These are phyloP conservation scores for Ogataea pignaliae DNA, from an alignment of 805 yeast genomes.

Conservation along the genomic window DNA sequence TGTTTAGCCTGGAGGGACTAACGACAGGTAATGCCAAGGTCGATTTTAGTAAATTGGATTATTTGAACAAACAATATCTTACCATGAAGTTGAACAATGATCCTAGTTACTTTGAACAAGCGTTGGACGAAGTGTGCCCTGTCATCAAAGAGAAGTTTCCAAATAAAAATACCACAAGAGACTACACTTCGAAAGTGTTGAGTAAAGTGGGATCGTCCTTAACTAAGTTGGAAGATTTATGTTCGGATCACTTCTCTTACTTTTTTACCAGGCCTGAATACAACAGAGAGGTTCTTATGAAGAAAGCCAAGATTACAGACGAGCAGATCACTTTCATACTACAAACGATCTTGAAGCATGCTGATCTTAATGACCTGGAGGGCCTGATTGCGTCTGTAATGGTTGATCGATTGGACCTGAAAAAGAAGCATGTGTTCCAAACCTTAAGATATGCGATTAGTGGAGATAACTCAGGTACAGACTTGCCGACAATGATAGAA, in stretches of 20 bases:
- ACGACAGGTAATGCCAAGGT: conserved; percentile 95
- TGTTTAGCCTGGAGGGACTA: conserved; percentile 64
- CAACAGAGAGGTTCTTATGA: conserved; percentile 8
- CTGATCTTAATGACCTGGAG: conserved; percentile 11
- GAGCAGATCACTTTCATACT: neutral
- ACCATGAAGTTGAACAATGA: conserved; percentile 35
- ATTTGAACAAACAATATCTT: conserved; percentile 72
- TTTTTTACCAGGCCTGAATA: conserved; percentile 40
- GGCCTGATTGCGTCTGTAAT: conserved; percentile 3
- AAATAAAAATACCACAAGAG: conserved; percentile 18
- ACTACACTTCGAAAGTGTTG: conserved; percentile 38
- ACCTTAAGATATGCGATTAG: conserved; percentile 63
- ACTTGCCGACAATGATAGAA: conserved; percentile 52
- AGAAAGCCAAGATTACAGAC: conserved; percentile 15
- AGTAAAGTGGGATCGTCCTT: conserved; percentile 44
- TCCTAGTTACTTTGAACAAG: conserved; percentile 30
- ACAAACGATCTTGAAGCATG: conserved; percentile 5
- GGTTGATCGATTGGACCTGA: conserved; percentile 10
- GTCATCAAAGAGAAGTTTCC: conserved; percentile 13
- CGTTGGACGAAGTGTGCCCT: conserved; percentile 31
- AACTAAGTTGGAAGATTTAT: conserved; percentile 50
- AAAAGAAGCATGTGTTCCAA: conserved; percentile 46
- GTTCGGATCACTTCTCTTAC: conserved; percentile 39
- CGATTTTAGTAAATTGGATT: conserved; percentile 67
- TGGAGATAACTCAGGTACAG: conserved; percentile 67